Base-by-base conservation (phyloP, 1,284 basidiomycete species). In the Agroathelia rolfsii region DNA sequence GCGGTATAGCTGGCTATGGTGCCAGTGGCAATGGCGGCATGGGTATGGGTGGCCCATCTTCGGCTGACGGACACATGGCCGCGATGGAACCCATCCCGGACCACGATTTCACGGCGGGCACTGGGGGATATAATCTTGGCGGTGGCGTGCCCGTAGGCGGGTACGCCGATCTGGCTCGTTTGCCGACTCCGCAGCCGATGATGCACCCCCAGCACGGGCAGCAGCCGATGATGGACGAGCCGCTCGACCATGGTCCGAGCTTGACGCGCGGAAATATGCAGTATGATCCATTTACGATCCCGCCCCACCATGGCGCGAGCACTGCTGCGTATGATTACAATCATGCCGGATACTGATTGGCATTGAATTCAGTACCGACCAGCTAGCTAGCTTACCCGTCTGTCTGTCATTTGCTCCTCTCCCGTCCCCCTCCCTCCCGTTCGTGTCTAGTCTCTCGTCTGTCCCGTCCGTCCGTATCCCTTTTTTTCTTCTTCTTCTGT, bases 81-180 rank as follows among this genome's bases (percentile, higher is more conserved):
- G 12, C 42, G 20, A 51, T 65, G 32, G 53, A 55, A 42, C 62
- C 68, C 29, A 52, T 80, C 37, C 76, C 74, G 22, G 66, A 81
- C 24, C 86, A 89, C 53, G 86, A 89, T 58, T 89, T 88, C 58
- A 87, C 84, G 18, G 72, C 83, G 29, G 78, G 76, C 13, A 43
- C 73, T 23, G 42, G 60, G 11, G n/a, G n/a, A n/a, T n/a, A n/a
- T n/a, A 50, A 60, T 30, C 62, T 76, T 30, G 72, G 74, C 7
- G n/a, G n/a, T n/a, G n/a, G n/a, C n/a, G n/a, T n/a, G n/a, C 71
- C 78, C 16, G 69, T 78, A 36, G 81, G 79, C 37, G 81, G 79
- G 19, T 86, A 86, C 48, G 83, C 82, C 27, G 80, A 86, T 49
- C 69, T 86, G 26, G 68, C 76, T 39, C 78, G 83, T 42, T 79